phyloP scores from a whole-genome alignment of 2,329 filamentous ascomycete genomes.

The Sporothrix brasiliensis region DNA sequence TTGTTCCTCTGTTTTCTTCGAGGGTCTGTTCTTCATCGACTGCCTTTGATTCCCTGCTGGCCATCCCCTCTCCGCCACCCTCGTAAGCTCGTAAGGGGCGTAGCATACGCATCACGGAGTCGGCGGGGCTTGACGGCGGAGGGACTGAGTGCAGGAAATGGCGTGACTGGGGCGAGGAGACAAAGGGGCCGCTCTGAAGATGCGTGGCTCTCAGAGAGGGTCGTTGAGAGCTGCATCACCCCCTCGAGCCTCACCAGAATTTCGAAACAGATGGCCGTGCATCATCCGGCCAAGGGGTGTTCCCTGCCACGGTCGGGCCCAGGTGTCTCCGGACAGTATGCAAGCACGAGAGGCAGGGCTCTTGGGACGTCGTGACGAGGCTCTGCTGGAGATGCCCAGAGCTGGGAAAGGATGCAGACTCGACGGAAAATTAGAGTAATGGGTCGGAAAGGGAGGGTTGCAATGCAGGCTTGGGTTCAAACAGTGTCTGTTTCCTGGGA shows the following conservation, averaged over 20 bases:
- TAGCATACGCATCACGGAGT: not conserved
- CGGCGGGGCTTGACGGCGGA: not conserved
- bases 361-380: conserved; percentile 6
- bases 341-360: not conserved
- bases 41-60: conserved; percentile 6
- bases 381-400: conserved; percentile 7
- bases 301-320: conserved; percentile 39
- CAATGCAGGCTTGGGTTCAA: conserved; percentile 29
- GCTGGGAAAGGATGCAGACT: not conserved
- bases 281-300: conserved; percentile 43
- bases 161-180: not conserved
- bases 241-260: conserved; percentile 32
- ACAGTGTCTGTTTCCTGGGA: conserved; percentile 26
- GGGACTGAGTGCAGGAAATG: not conserved
- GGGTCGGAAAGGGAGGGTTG: conserved; percentile 15
- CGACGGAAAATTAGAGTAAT: not conserved
- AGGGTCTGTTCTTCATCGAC: not conserved
- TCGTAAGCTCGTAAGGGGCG: conserved; percentile 23
- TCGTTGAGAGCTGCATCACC: not conserved
- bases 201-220: not conserved
- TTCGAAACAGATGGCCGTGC: conserved; percentile 48
- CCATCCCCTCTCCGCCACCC: conserved; percentile 15
- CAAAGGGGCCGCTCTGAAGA: not conserved
- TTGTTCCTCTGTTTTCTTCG: not conserved
- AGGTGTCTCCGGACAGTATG: conserved; percentile 39